Evolutionary conservation across 345 rosid species (phyloP), one percentile per base, ranked within the genome.

Genomic region (Geranium brycei): DNA sequence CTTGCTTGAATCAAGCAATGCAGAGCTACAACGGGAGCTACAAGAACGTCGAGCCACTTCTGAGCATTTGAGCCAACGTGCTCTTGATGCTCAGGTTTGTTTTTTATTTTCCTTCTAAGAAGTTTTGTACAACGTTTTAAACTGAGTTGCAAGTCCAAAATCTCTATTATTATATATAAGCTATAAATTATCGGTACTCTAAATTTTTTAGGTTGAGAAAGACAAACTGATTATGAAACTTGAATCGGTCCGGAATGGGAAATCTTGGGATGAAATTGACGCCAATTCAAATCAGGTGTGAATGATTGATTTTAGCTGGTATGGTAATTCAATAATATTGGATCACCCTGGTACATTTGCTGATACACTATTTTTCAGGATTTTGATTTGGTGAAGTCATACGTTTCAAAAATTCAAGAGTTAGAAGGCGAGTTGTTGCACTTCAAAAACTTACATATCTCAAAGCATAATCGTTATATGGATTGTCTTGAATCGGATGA

Each of bases 251-350:
- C 87, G 96, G 61, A 81, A 77, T 64, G 95, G 99, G 63, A 86
- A 82, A 82, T 71, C 96, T 56, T 86, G 91, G 91, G 96, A 93
- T 65, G 99, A 93, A 72, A 82, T 85, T 73, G 95, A 86, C 41
- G 70, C 81, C 35, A 67, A 70, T 64, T 51, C 75, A 71, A 73
- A 74, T 75, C 79, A 81, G 95, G 97, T 88, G 4, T 18, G 76
- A 31, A 12, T 31, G 30, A 60, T 35, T 56, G 31, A 30, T 68
- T 38, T 62, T 58, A 71, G 2, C 55, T 47, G 19, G 14, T 5
- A 5, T 70, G 58, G 38, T 56, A 61, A 19, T 23, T 40, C 38
- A 19, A 30, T 17, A 23, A 23, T 28, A n/a, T 58, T 19, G 23
- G 66, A 63, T n/a, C 31, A 19, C 15, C 14, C 58, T 28, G 7